Evolutionary conservation across 768 basidiomycete species (phyloP), one percentile per base, ranked within the genome.

Genomic region (Tylopilus felleus): DNA sequence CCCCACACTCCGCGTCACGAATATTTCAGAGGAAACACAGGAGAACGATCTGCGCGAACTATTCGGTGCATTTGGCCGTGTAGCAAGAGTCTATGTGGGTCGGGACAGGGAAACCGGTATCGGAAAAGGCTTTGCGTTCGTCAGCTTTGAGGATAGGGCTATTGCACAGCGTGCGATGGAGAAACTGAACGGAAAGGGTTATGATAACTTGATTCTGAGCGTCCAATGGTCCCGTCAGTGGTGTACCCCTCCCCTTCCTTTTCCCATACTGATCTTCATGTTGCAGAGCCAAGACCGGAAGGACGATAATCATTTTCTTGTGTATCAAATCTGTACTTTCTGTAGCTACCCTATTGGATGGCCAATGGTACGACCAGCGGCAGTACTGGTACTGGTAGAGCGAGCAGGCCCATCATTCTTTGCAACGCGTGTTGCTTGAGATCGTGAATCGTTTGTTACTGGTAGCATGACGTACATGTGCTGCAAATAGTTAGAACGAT

Each of bases 91-190:
- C 48, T 98, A 94, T 71, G 90, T 99, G 44, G 97, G 96, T 23
- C 80, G 90, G 42, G 97, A 99, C 69, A 80, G 93, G 49, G 95
- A 97, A 64, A 98, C 96, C 9, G 92, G 95, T 43, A 81, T 88
- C 21, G 94, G 94, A 53, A 97, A 96, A 72, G 96, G 96, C 46
- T 97, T 96, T 69, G 96, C 95, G 16, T 98, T 98, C 63, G 95
- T 99, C 51, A 92, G 88, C 69, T 99, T 97, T 65, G 96, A 98
- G 67, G 86, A 87, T 16, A 78, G 79, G 66, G 76, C 80, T 12
- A 75, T 78, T 49, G 97, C 92, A 19, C 90, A 96, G 73, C 80
- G 77, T 66, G 97, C 97, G 40, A 86, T 97, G 76, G 85, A 90
- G 64, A 96, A 93, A 73, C 85, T 94, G 60, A 80, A 98, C 64